Percentiles rank a stretch among this genome's conserved stretches.
Evolutionary conservation across 2,329 filamentous ascomycete species (phyloP).

Genomic region (Fusarium devonianum): DNA sequence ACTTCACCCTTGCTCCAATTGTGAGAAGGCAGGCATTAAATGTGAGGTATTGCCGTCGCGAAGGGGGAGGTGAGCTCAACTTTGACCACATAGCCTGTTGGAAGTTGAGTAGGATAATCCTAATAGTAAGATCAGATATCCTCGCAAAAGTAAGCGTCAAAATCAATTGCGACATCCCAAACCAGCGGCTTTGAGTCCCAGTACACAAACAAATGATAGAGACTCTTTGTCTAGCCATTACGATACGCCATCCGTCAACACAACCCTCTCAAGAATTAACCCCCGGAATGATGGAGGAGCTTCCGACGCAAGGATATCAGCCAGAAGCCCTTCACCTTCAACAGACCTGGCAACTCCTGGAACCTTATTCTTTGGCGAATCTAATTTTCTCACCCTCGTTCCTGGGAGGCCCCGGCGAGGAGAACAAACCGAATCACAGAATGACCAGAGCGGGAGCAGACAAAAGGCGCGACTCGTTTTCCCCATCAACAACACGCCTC

Average conservation of each 20-base stretch:
- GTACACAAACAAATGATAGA: neutral
- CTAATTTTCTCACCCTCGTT: constrained; percentile 49
- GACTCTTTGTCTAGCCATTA: neutral
- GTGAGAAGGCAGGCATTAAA: constrained; percentile 33
- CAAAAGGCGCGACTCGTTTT: constrained; percentile 42
- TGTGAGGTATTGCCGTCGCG: constrained; percentile 47
- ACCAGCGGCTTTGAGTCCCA: neutral
- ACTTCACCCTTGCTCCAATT: constrained; percentile 46
- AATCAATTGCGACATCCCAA: constrained; percentile 1
- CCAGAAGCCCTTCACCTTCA: constrained; percentile 27
- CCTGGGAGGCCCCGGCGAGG: constrained; percentile 29
- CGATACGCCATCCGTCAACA: neutral
- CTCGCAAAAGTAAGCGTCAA: constrained; percentile 31
- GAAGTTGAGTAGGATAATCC: too few relatives aligned
- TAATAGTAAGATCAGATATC: constrained; percentile 31
- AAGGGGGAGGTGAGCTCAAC: constrained; percentile 42
- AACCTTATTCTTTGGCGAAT: constrained; percentile 49
- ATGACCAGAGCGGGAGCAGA: constrained; percentile 6
- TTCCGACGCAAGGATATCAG: constrained; percentile 9
- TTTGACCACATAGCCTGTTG: neutral
- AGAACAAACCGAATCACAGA: constrained; percentile 2
- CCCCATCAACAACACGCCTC: constrained; percentile 42
- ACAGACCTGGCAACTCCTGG: constrained; percentile 35
- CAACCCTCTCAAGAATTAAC: neutral
- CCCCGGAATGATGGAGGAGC: neutral